Base-by-base conservation (phyloP, 2,329 filamentous ascomycete genomes). In the Ceratocystiopsis sp. region DNA sequence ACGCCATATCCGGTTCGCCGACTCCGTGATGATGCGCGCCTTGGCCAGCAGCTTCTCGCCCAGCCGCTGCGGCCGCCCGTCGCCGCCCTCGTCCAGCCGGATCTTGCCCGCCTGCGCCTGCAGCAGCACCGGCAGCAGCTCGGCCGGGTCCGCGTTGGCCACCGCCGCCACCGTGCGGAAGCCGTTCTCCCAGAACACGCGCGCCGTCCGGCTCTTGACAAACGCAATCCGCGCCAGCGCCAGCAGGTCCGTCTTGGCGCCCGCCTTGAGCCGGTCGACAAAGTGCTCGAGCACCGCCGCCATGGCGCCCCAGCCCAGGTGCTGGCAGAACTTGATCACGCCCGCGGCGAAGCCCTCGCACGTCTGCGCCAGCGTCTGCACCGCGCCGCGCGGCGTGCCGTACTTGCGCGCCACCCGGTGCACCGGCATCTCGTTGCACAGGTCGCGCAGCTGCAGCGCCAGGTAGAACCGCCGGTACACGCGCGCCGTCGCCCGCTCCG, bases 261-360 rank as follows among this genome's bases (percentile, higher is more conserved):
- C 81, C 12, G 80, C 80, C 56, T 77, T 75, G 8, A 87, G 64
- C 18, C 82, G 68, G 57, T 85, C 80, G 1, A 76, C 75, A 61
- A 83, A 85, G 54, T 86, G 81, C 50, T 85, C 79, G 32, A 86
- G 63, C 8, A 80, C 76, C 5, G 77, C 78, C 8, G 75, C 74
- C 55, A 86, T 71, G 52, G 80, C 75, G 1, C 71, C 73, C 79
- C 80, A 85, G 2, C 70, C 75, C 81, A 87, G 84, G 16, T 74
- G 69, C 50, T 84, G 69, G 54, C 81, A 86, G 53, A 86, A 86
- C 50, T 82, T 84, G 46, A 86, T 74, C 66, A 85, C 84, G 4
- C 80, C 80, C 2, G 79, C 78, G 4, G 80, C 82, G 53, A 86
- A 87, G 0, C 82, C 82, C 49, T 84, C 76, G 50, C 81, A 85